These are phyloP conservation scores for Monosporascus sp. DNA, from an alignment of 2,329 filamentous ascomycete species.

Conservation along the genomic window DNA sequence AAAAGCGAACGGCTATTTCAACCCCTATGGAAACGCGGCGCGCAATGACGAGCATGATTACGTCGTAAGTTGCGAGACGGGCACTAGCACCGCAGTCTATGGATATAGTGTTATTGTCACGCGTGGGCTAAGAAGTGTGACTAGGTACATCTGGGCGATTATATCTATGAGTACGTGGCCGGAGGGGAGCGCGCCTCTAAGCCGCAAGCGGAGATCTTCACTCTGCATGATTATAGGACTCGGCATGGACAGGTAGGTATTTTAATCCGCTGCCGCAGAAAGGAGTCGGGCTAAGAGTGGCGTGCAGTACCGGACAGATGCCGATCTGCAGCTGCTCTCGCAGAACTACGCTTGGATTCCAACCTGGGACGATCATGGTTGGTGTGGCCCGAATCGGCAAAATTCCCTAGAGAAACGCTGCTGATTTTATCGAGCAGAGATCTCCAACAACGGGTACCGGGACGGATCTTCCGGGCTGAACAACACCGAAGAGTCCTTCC, in stretches of 20 bases:
- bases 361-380: conserved; percentile 39
- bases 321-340: conserved; percentile 34
- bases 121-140: background rate
- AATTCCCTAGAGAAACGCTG: background rate
- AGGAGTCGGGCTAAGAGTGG: background rate
- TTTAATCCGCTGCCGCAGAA: background rate
- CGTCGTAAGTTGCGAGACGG: conserved; percentile 29
- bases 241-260: conserved; percentile 29
- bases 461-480: conserved; percentile 56
- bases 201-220: conserved; percentile 23
- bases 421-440: conserved; percentile 31
- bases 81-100: no score
- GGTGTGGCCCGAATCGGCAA: conserved; percentile 5
- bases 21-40: conserved; percentile 37
- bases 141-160: conserved; percentile 37
- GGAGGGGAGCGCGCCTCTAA: conserved; percentile 22
- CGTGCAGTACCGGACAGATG: conserved; percentile 34
- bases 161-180: conserved; percentile 57
- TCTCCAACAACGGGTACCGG: conserved; percentile 60
- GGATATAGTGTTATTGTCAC: background rate
- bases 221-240: conserved; percentile 38
- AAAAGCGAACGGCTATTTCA: conserved; percentile 40
- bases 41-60: conserved; percentile 40
- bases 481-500: conserved; percentile 63
- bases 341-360: conserved; percentile 40